Evolutionary conservation across 164 flowering plant species (phyloP), one percentile per base, ranked within the genome.

Genomic region (Magnolia kwangsiensis): DNA sequence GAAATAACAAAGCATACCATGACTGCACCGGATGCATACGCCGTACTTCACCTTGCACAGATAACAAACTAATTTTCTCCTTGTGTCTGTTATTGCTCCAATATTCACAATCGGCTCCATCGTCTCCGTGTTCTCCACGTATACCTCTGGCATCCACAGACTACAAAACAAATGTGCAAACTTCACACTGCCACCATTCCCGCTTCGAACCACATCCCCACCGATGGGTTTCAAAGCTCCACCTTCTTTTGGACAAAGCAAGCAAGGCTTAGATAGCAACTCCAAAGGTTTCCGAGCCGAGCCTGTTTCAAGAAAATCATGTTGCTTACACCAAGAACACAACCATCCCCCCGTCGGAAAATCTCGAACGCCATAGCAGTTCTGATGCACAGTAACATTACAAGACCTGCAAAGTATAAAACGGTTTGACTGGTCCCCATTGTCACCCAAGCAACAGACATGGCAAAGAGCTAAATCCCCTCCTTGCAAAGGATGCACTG

Each of bases 81-180:
- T 80, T 20, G 87, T 87, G 69, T 93, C 98, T 76, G 88, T 86
- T 45, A 92, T 85, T 69, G 85, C 90, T 27, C 82, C 91, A 72
- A 89, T 74, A 85, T 91, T 91, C 87, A 91, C 69, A 50, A 96
- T 84, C 1, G 98, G 98, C 82, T 92, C 96, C 99, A 94, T 91
- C n/a, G 75, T 83, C 55, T 78, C 77, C 0, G 84, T 83, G 77
- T 91, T 90, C 78, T 89, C 92, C 6, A 94, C 77, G 80, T 86
- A 90, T 49, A 90, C 90, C 85, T 93, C 99, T 45, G 98, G 97
- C 89, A 89, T 87, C 98, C 98, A 95, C 73, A 75, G 90, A 70
- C 91, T 80, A 79, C 99, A 96, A 82, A 94, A 90, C 84, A 96
- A 82, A 80, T 96, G 99, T 50, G 87, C 91, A 77, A 90, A 96